Conservation (phyloP, 345 rosid species). For the Brassica juncea region DNA sequence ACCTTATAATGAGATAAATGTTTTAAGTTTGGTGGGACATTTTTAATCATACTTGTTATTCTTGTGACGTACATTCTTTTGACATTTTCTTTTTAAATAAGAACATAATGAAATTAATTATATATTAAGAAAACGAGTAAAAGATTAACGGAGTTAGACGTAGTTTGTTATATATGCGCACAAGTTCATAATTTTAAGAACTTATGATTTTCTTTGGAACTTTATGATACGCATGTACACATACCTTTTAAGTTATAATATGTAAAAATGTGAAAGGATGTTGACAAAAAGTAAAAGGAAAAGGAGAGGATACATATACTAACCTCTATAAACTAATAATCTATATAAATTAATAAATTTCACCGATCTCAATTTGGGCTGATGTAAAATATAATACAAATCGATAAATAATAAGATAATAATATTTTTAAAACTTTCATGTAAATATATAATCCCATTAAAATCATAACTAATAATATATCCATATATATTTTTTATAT, state of each 20-base stretch:
- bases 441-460: too few relatives aligned
- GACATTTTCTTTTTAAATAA: neutral
- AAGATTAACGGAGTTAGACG: neutral
- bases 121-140: neutral
- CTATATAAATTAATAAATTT: too few relatives aligned
- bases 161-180: constrained; percentile 4
- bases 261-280: neutral
- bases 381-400: too few relatives aligned
- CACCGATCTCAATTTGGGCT: too few relatives aligned
- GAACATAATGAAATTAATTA: neutral
- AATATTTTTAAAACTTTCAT: too few relatives aligned
- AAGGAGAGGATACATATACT: neutral
- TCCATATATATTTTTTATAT: too few relatives aligned
- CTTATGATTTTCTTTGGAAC: neutral
- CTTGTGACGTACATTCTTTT: too few relatives aligned
- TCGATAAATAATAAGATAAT: too few relatives aligned
- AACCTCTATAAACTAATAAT: too few relatives aligned
- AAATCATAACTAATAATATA: too few relatives aligned
- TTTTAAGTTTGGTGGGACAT: neutral
- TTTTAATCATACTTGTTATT: neutral
- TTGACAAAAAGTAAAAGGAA: neutral
- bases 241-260: neutral
- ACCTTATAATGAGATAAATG: neutral
- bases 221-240: neutral
- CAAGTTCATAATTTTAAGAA: neutral